These are phyloP conservation scores for Leccinum disarticulatum DNA, from an alignment of 768 basidiomycete species.

Conservation along the genomic window DNA sequence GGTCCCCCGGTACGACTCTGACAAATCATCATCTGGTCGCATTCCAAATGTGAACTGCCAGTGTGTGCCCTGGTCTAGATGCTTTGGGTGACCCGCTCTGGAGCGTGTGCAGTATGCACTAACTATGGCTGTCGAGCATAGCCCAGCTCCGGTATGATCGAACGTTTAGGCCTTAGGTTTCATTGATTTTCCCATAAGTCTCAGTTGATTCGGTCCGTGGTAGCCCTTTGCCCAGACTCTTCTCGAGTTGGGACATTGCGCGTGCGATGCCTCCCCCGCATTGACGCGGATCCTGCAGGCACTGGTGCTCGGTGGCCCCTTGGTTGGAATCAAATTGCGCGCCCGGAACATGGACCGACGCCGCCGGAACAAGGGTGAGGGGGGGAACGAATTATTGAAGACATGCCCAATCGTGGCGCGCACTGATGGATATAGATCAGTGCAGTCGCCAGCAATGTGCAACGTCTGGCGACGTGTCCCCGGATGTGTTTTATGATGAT, in stretches of 20 bases:
- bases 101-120: slow-evolving; percentile 10
- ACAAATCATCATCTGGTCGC: slow-evolving; percentile 13
- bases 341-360: slow-evolving; percentile 10
- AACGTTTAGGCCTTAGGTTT: slow-evolving; percentile 21
- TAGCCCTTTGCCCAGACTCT: slow-evolving; percentile 12
- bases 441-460: background rate
- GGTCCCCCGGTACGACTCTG: slow-evolving; percentile 9
- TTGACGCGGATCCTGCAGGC: slow-evolving; percentile 20
- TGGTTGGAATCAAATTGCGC: slow-evolving; percentile 2
- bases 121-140: slow-evolving; percentile 26
- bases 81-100: slow-evolving; percentile 5
- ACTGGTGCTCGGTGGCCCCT: background rate
- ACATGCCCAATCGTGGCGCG: slow-evolving; percentile 17
- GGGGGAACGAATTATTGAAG: slow-evolving; percentile 10
- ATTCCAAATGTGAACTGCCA: slow-evolving; percentile 3
- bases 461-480: background rate
- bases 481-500: background rate
- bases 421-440: slow-evolving; percentile 8
- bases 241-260: slow-evolving; percentile 12
- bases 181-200: slow-evolving; percentile 16
- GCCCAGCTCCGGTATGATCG: slow-evolving; percentile 33
- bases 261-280: slow-evolving; percentile 1
- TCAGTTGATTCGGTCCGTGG: slow-evolving; percentile 8
- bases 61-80: slow-evolving; percentile 8
- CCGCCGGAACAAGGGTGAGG: slow-evolving; percentile 11